Percentiles rank a stretch among this genome's conserved stretches.
Conservation (phyloP, 108 stramenopile genomes). For the Fragilariopsis cylindrus region DNA sequence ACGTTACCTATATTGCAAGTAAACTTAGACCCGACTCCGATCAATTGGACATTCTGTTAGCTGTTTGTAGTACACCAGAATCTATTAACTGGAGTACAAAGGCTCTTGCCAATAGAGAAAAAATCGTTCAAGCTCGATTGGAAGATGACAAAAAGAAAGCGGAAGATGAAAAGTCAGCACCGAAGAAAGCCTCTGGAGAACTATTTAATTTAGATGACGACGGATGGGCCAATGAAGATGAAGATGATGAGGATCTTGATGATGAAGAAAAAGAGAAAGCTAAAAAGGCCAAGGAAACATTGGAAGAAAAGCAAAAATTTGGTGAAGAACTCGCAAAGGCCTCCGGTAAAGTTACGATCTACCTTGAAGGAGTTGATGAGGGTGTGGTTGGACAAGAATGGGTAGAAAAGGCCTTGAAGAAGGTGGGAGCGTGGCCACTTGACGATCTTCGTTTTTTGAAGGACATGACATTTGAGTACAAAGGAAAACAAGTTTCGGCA, state of each 20-base stretch:
- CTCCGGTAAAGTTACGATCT: constrained; percentile 58
- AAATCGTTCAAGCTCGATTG: constrained; percentile 37
- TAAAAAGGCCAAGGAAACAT: constrained; percentile 50
- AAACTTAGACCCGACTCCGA: constrained; percentile 52
- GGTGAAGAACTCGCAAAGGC: constrained; percentile 53
- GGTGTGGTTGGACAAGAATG: constrained; percentile 81
- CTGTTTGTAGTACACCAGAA: constrained; percentile 69
- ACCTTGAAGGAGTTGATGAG: constrained; percentile 79
- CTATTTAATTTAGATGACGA: constrained; percentile 44
- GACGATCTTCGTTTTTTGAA: constrained; percentile 39
- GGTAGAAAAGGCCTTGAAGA: constrained; percentile 53
- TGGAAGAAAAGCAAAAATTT: constrained; percentile 64
- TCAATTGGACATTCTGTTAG: constrained; percentile 66
- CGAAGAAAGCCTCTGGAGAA: constrained; percentile 8
- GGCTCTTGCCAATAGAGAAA: constrained; percentile 32
- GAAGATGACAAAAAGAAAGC: constrained; percentile 36
- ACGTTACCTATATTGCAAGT: constrained; percentile 58
- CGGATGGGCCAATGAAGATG: constrained; percentile 55
- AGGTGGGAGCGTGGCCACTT: constrained; percentile 67
- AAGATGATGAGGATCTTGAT: constrained; percentile 69
- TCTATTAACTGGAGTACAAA: constrained; percentile 47
- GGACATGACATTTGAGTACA: constrained; percentile 42
- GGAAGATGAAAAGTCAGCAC: neutral
- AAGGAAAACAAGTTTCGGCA: constrained; percentile 41
- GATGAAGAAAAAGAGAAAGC: constrained; percentile 40